phyloP scores from a whole-genome alignment of 768 basidiomycete species.

The Leccinum barrowsii region DNA sequence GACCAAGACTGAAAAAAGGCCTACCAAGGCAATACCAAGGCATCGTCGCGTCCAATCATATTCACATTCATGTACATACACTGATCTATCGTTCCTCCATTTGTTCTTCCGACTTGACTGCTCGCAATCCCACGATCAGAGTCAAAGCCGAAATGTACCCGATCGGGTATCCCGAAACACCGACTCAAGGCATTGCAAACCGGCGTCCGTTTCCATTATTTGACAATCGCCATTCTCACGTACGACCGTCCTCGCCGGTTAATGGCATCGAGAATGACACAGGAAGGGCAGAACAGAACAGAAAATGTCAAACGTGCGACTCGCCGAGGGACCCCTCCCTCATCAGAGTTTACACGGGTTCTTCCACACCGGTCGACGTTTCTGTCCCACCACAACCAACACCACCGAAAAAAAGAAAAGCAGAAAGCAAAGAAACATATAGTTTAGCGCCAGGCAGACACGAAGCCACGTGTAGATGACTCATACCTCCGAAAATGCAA shows the following conservation, averaged over 20 bases:
- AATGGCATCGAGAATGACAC: not conserved
- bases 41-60: not conserved
- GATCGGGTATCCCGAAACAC: not conserved
- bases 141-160: not conserved
- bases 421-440: not conserved
- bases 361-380: conserved; percentile 18
- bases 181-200: not conserved
- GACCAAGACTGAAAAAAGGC: not conserved
- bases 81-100: not conserved
- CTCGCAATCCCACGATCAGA: not conserved
- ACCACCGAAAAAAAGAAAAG: not conserved
- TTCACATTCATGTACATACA: not conserved
- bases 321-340: not conserved
- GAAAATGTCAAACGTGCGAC: not conserved
- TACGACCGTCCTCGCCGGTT: not conserved
- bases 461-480: conserved; percentile 3
- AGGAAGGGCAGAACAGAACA: not conserved
- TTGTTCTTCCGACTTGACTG: too few species aligned
- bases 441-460: not conserved
- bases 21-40: not conserved
- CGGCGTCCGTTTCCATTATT: not conserved
- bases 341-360: conserved; percentile 22
- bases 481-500: conserved; percentile 52
- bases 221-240: not conserved
- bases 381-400: conserved; percentile 1